Evolutionary conservation across 495 filamentous ascomycete species (phyloP), one percentile per base, ranked within the genome.

Genomic region (Aspergillus coremiiformis): DNA sequence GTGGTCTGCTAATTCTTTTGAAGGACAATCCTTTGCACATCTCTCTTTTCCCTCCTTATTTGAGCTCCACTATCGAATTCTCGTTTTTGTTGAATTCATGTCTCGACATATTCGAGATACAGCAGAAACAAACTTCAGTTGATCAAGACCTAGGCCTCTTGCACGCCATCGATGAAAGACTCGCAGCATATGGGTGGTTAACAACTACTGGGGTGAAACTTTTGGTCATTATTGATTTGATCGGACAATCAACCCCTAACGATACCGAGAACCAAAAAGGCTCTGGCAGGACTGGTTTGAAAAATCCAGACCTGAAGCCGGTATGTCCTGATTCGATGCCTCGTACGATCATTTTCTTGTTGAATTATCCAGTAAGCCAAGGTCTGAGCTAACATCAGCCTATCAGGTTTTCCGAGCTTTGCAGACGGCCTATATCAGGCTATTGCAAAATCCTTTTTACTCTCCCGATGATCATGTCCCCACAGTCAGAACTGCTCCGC

Each of bases 1-100:
- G 22, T 57, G n/a, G 4, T 35, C 19, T 46, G 26, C 55, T 57
- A 22, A 61, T 48, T 37, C 22, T 19, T 11, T 49, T 8, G 17
- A 62, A 98, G 93, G 94, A 96, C 71, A 95, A 95, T 66, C 93
- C 92, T 43, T 86, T 98, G 64, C 92, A 96, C 70, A 86, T 94
- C 52, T 80, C 87, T 41, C 78, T 96, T 64, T 96, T 96, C 68
- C 86, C 90, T 29, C 84, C 90, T 0, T 60, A 77, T 76, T 44
- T 77, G 71, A 63, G 83, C 74, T 53, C 79, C 71, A 67, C 53
- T 5, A 80, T 98, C 21, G 87, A 94, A 61, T 96, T 92, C 76
- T 89, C 88, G 35, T 91, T 97, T 59, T 78, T 97, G 23, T 80
- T 96, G 47, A 89, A 89, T 55, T 85, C 84, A 50, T 93, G 86